phyloP scores from a whole-genome alignment of 2,329 filamentous ascomycete genomes.

The Nemania bipapillata region DNA sequence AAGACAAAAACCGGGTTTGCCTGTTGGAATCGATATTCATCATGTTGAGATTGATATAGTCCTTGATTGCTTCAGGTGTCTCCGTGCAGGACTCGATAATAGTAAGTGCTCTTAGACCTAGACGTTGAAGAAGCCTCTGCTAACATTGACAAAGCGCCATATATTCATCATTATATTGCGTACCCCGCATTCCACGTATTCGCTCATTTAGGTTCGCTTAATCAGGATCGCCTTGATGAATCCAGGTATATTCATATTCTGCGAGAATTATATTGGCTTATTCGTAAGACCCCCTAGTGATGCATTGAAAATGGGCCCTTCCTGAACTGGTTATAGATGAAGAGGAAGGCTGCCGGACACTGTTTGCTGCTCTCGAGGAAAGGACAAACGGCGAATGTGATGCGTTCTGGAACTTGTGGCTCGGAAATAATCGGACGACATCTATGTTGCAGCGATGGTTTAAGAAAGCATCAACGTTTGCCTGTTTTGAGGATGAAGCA shows the following conservation, averaged over 20 bases:
- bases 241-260: constrained; percentile 7
- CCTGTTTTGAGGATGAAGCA: neutral
- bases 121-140: neutral
- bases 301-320: neutral
- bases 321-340: neutral
- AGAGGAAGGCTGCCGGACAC: constrained; percentile 6
- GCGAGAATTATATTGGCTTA: constrained; percentile 18
- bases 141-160: neutral
- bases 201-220: constrained; percentile 7
- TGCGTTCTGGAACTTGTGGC: constrained; percentile 17
- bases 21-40: constrained; percentile 13
- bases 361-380: constrained; percentile 1
- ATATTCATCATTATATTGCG: constrained; percentile 6
- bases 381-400: constrained; percentile 10
- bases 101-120: neutral
- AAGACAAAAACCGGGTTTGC: constrained; percentile 3
- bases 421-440: constrained; percentile 7
- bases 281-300: constrained; percentile 2
- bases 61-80: constrained; percentile 22
- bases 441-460: constrained; percentile 17
- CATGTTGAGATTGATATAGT: constrained; percentile 16
- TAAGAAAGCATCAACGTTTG: neutral
- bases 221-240: constrained; percentile 10
- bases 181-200: constrained; percentile 19
- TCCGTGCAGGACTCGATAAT: constrained; percentile 8